phyloP scores from a whole-genome alignment of 768 basidiomycete species.

The Boletus fagicola region DNA sequence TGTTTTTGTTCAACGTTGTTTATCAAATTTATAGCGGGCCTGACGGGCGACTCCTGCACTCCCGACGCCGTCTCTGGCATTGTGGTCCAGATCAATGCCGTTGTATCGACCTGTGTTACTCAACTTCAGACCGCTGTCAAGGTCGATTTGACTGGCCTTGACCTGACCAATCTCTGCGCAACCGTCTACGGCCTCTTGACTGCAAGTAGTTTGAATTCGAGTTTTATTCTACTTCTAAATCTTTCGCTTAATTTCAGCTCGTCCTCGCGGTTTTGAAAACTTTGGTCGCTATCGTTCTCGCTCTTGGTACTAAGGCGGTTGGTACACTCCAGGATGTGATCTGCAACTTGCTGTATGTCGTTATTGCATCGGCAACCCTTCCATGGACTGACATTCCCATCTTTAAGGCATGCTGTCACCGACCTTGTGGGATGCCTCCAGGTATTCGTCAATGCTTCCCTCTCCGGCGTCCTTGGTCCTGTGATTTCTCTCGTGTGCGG shows the following conservation, averaged over 20 bases:
- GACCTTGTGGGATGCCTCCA: constrained; percentile 15
- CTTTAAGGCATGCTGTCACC: constrained; percentile 1
- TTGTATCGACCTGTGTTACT: constrained; percentile 5
- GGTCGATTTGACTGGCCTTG: constrained; percentile 10
- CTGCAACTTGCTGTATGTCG: constrained; percentile 14
- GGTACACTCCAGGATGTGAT: constrained; percentile 3
- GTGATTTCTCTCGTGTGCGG: constrained; percentile 5
- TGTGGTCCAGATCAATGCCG: constrained; percentile 12
- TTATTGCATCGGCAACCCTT: background rate
- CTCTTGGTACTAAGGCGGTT: background rate
- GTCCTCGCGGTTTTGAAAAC: constrained; percentile 3
- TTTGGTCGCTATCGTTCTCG: constrained; percentile 3
- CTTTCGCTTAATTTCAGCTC: background rate
- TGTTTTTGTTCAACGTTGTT: background rate
- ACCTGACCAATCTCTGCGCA: constrained; percentile 2
- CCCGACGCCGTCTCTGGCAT: constrained; percentile 6
- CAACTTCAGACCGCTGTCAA: constrained; percentile 8
- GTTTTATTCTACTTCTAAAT: background rate
- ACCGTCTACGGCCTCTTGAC: constrained; percentile 6
- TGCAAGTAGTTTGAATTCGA: background rate
- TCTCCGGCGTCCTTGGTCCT: constrained; percentile 9
- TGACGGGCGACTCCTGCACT: constrained; percentile 6
- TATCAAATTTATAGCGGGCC: background rate
- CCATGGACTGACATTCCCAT: background rate
- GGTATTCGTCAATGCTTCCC: background rate